Conservation (phyloP, 1,139 yeast genomes). For the Hansenula sp. region DNA sequence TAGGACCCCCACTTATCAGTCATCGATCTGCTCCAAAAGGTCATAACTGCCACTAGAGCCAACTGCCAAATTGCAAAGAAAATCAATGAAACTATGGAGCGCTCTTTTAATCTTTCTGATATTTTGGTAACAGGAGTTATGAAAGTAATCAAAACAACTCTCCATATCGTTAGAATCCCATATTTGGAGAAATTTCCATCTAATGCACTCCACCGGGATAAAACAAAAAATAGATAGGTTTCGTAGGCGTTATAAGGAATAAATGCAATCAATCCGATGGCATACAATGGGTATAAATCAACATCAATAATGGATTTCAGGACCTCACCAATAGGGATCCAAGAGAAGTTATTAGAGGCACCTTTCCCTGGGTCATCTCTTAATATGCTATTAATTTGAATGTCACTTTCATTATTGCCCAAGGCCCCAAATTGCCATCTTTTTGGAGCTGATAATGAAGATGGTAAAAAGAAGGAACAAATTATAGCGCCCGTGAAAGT, state of each 20-base stretch:
- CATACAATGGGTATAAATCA: conserved; percentile 54
- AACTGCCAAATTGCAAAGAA: conserved; percentile 35
- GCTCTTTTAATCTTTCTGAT: conserved; percentile 36
- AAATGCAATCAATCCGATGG: conserved; percentile 39
- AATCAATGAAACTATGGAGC: conserved; percentile 30
- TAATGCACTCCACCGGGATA: not conserved
- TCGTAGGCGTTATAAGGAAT: not conserved
- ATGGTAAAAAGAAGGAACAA: conserved; percentile 48
- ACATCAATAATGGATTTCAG: conserved; percentile 42
- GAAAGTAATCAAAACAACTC: not conserved
- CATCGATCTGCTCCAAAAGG: conserved; percentile 47
- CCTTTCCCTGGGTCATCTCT: conserved; percentile 70
- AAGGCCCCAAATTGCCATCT: conserved; percentile 53
- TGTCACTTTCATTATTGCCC: conserved; percentile 50
- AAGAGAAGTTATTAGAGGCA: conserved; percentile 56
- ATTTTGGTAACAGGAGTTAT: conserved; percentile 30
- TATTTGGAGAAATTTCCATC: not conserved
- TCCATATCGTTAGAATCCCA: not conserved
- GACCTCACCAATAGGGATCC: conserved; percentile 34
- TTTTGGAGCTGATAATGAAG: conserved; percentile 47
- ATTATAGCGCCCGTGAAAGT: conserved; percentile 46
- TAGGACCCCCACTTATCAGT: conserved; percentile 47
- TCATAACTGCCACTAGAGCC: conserved; percentile 38
- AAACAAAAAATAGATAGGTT: not conserved
- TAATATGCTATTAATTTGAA: conserved; percentile 53